Evolutionary conservation across 148 eudicot genomes (phyloP), one percentile per base, ranked within the genome.

Genomic region (Tetragonia tetragonoides): DNA sequence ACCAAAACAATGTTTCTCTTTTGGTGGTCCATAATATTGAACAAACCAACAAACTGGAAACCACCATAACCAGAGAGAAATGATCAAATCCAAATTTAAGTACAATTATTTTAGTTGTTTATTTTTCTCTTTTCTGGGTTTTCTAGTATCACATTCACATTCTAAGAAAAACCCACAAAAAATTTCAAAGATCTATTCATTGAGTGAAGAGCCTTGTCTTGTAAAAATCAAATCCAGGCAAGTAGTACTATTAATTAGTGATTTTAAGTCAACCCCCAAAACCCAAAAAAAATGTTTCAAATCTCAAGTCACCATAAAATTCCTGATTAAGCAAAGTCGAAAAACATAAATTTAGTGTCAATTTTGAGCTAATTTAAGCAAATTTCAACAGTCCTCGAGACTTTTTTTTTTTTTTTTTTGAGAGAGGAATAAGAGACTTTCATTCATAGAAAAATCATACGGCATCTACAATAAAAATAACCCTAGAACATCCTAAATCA

Each of bases 111-210:
- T 24, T 47, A 15, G 9, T 42, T 44, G 1, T 57, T 59, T 69
- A 42, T 41, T 68, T 68, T 14, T n/a, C 61, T 17, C 0, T 23
- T 21, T 69, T 24, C 21, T 20, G 10, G 28, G n/a, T 17, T n/a
- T 60, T 5, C n/a, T 21, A 60, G n/a, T 71, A 70, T 37, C 72
- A 62, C 60, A 76, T 76, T 72, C 47, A 62, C 60, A 76, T 76
- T 72, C 47, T 28, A 41, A 70, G 77, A 76, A 75, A 76, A 76
- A 72, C 79, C 54, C 67, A 62, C 72, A 44, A 62, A 63, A 69
- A 3, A 60, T 62, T 28, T 81, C 53, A 59, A 76, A 77, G 80
- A 81, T 81, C 83, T 81, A 76, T 46, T 81, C 59, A 81, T 76
- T 42, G 66, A 71, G 77, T 66, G 56, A 20, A 74, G 68, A 73